phyloP scores from a whole-genome alignment of 177 flowering plant species.

The Telopea speciosissima region DNA sequence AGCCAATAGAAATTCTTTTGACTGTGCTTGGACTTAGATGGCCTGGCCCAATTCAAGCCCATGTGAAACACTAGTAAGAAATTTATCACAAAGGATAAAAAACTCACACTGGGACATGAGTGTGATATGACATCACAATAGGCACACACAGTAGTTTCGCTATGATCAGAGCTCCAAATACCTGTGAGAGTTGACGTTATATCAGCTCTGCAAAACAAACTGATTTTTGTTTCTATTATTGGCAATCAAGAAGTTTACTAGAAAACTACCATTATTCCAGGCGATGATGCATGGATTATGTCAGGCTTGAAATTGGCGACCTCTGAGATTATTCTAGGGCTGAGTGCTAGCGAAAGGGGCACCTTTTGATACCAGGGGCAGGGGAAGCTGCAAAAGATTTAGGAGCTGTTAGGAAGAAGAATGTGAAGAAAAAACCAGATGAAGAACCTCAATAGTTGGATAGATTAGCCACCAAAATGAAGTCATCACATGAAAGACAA shows the following conservation, averaged over 20 bases:
- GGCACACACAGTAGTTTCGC: constrained; percentile 88
- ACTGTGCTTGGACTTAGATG: too few relatives aligned
- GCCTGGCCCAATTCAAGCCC: too few relatives aligned
- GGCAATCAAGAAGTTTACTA: background rate
- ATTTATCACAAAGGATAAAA: background rate
- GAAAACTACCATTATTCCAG: constrained; percentile 83
- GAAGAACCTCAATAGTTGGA: background rate
- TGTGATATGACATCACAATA: constrained; percentile 96
- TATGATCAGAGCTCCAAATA: constrained; percentile 88
- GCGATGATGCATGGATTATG: constrained; percentile 96
- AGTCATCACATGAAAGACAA: too few relatives aligned
- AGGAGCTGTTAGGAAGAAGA: constrained; percentile 6
- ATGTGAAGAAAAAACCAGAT: background rate
- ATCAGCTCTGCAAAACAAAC: constrained; percentile 5
- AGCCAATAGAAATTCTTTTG: too few relatives aligned
- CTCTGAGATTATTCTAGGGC: constrained; percentile 94
- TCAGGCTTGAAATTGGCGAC: constrained; percentile 96
- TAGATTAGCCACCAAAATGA: too few relatives aligned
- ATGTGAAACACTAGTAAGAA: background rate
- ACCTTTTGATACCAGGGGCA: constrained; percentile 93
- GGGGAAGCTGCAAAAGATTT: constrained; percentile 63
- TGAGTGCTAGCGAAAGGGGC: constrained; percentile 94
- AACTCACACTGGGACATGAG: constrained; percentile 97
- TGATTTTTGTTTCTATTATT: background rate
- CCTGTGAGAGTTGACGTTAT: constrained; percentile 35